Percentiles rank a stretch among this genome's conserved stretches.
phyloP scores from a whole-genome alignment of 805 yeast species.

The Teunomyces tritomae region DNA sequence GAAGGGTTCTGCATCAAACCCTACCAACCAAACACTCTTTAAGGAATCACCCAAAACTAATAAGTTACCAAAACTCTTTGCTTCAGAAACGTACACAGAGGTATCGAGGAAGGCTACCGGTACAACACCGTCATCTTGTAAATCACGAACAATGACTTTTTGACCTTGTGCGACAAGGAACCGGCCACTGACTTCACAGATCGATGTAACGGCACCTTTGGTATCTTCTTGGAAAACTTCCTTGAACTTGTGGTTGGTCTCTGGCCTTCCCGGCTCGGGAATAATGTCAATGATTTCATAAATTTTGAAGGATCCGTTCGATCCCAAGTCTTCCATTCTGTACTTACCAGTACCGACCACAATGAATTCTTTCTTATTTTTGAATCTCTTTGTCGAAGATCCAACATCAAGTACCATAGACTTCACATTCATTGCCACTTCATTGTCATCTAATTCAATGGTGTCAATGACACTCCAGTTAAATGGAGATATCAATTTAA shows the following conservation, averaged over 20 bases:
- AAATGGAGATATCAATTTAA: constrained; percentile 67
- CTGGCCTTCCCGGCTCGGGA: constrained; percentile 87
- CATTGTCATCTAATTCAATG: constrained; percentile 63
- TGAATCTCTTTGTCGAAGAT: constrained; percentile 35
- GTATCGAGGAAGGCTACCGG: constrained; percentile 94
- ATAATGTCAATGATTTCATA: constrained; percentile 77
- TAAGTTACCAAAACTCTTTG: constrained; percentile 80
- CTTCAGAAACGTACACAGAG: constrained; percentile 73
- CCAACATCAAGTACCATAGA: constrained; percentile 51
- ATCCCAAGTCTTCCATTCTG: constrained; percentile 75
- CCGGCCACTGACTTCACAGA: constrained; percentile 79
- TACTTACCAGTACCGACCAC: constrained; percentile 77
- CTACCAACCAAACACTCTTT: constrained; percentile 75
- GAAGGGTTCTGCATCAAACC: constrained; percentile 94
- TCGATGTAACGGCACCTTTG: constrained; percentile 78
- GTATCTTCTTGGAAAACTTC: constrained; percentile 69
- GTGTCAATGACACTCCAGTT: constrained; percentile 78
- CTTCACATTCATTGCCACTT: constrained; percentile 57
- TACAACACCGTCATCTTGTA: constrained; percentile 83
- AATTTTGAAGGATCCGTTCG: constrained; percentile 74
- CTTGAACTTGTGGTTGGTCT: constrained; percentile 75
- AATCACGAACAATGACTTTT: constrained; percentile 71
- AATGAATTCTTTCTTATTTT: constrained; percentile 60
- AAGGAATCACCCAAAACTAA: constrained; percentile 78
- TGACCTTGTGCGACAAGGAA: constrained; percentile 86